Evolutionary conservation across 164 flowering plant species (phyloP).

Genomic region (Taxillus chinensis): DNA sequence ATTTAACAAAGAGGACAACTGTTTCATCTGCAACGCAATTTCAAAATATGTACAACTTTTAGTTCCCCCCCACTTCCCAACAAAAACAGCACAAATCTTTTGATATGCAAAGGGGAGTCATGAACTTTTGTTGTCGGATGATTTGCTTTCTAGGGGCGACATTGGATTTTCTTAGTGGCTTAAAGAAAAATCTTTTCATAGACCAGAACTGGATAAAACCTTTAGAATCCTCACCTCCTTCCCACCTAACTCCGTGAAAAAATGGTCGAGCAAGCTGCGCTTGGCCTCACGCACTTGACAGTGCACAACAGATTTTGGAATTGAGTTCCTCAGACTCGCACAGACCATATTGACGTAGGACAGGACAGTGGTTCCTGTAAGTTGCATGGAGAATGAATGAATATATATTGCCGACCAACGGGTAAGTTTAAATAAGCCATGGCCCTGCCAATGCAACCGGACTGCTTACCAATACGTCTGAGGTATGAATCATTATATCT

Average conservation of each 20-base stretch:
- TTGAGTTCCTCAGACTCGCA: slow-evolving; percentile 28
- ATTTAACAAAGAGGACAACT: slow-evolving; percentile 19
- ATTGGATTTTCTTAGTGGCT: too few relatives aligned
- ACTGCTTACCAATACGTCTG: slow-evolving; percentile 30
- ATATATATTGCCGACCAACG: neutral
- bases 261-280: slow-evolving; percentile 35
- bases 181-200: neutral
- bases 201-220: neutral
- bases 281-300: slow-evolving; percentile 50
- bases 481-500: slow-evolving; percentile 44
- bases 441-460: too few relatives aligned
- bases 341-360: slow-evolving; percentile 36
- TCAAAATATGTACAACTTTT: neutral
- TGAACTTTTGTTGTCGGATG: too few relatives aligned
- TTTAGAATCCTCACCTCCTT: slow-evolving; percentile 25
- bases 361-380: slow-evolving; percentile 27
- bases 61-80: neutral
- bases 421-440: too few relatives aligned
- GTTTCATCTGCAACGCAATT: slow-evolving; percentile 21
- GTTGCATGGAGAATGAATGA: neutral
- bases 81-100: neutral
- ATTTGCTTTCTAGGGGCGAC: too few relatives aligned
- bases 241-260: slow-evolving; percentile 34
- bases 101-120: neutral
- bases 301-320: slow-evolving; percentile 43